Evolutionary conservation across 2,329 filamentous ascomycete species (phyloP).

Genomic region (Fusarium sp.): DNA sequence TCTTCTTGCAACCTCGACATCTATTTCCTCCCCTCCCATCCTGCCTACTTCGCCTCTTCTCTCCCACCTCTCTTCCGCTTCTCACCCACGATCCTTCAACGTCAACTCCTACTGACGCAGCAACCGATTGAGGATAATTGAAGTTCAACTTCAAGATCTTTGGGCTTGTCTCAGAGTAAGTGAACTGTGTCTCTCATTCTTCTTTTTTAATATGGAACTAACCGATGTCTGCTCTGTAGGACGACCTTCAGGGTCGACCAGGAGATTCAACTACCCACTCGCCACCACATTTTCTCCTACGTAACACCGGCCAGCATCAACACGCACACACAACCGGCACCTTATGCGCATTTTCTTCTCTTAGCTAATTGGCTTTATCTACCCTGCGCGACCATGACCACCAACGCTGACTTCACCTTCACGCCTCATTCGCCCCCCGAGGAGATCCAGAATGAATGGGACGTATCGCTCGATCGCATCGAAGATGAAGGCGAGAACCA

Average conservation of each 20-base stretch:
- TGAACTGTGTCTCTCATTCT: rapidly evolving
- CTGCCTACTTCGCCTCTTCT: too few relatives aligned
- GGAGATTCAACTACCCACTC: background rate
- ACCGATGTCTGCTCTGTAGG: background rate
- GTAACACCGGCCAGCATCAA: background rate
- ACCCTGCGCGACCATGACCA: background rate
- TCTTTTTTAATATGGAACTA: background rate
- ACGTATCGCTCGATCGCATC: background rate
- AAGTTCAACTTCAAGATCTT: background rate
- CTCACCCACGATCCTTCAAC: too few relatives aligned
- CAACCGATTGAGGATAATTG: background rate
- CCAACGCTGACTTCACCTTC: background rate
- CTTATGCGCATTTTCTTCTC: background rate
- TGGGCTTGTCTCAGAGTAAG: background rate
- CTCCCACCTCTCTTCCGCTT: too few relatives aligned
- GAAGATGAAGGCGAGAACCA: background rate
- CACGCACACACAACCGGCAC: background rate
- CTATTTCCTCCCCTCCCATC: too few relatives aligned
- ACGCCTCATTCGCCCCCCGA: background rate
- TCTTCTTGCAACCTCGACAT: too few relatives aligned
- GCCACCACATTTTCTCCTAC: background rate
- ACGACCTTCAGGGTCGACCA: background rate
- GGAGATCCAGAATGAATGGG: background rate
- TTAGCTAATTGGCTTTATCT: too few relatives aligned
- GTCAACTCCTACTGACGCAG: too few relatives aligned